A percentile compares a stretch with the other conserved stretches of the same genome.
Evolutionary conservation across 2,329 filamentous ascomycete species (phyloP).

Genomic region (Dactylellina sp.): DNA sequence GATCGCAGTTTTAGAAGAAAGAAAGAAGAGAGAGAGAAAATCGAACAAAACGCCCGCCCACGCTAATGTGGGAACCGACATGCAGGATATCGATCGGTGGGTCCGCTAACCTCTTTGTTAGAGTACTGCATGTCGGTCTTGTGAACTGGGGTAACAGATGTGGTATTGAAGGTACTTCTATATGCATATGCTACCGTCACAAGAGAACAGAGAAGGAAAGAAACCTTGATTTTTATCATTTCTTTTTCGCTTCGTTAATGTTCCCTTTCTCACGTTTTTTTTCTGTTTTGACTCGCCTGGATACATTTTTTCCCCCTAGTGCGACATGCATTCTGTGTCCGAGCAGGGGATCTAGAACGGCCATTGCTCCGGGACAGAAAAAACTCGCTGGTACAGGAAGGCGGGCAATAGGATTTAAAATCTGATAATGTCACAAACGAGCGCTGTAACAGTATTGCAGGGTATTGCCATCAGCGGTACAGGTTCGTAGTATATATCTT

Average conservation of each 20-base stretch:
- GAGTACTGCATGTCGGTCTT: no score
- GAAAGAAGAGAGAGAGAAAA: slow-evolving; percentile 2
- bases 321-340: slow-evolving; percentile 25
- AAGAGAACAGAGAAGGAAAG: not conserved
- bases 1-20: slow-evolving; percentile 15
- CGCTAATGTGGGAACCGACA: slow-evolving; percentile 28
- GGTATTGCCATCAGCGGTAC: slow-evolving; percentile 1
- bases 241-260: slow-evolving; percentile 27
- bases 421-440: slow-evolving; percentile 37
- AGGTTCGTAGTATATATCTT: slow-evolving; percentile 28
- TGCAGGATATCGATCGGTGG: slow-evolving; percentile 52
- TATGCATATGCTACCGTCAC: slow-evolving; percentile 27
- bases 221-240: slow-evolving; percentile 35
- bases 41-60: slow-evolving; percentile 9
- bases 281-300: slow-evolving; percentile 26
- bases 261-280: slow-evolving; percentile 8
- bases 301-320: slow-evolving; percentile 38
- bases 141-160: not conserved
- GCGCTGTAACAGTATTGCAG: no score
- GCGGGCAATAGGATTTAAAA: slow-evolving; percentile 21
- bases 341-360: not conserved
- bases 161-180: not conserved
- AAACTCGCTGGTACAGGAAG: slow-evolving; percentile 38
- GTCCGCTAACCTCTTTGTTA: slow-evolving; percentile 20
- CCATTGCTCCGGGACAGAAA: slow-evolving; percentile 12